phyloP scores from a whole-genome alignment of 2,329 filamentous ascomycete genomes.

The Fusarium hostae region DNA sequence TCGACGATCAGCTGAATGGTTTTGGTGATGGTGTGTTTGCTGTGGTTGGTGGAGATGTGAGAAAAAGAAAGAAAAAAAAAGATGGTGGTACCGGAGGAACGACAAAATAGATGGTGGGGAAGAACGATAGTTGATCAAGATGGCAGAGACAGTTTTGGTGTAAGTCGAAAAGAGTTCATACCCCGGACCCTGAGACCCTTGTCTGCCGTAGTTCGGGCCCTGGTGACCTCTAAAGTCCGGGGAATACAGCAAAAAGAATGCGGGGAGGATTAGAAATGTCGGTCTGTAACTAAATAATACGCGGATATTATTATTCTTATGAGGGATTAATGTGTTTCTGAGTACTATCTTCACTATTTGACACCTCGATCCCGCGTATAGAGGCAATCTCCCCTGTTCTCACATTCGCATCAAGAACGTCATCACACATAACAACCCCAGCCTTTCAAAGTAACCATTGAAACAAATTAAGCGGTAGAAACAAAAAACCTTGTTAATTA shows the following conservation, averaged over 20 bases:
- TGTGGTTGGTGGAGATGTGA: slow-evolving; percentile 31
- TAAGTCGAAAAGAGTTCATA: neutral
- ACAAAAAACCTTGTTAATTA: neutral
- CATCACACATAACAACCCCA: slow-evolving; percentile 20
- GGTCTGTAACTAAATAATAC: neutral
- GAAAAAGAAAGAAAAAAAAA: slow-evolving; percentile 2
- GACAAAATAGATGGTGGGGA: slow-evolving; percentile 18
- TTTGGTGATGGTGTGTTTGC: neutral
- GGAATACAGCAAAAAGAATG: neutral
- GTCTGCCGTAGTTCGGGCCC: slow-evolving; percentile 5
- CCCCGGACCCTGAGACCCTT: slow-evolving; percentile 15
- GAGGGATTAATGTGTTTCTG: neutral
- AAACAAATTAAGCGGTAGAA: slow-evolving; percentile 17
- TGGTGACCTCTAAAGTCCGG: slow-evolving; percentile 9
- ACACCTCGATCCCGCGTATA: neutral
- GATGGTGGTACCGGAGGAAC: neutral
- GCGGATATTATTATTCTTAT: neutral
- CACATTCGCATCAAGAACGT: slow-evolving; percentile 1
- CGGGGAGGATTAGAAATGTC: neutral
- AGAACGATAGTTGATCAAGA: neutral
- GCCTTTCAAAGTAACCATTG: neutral
- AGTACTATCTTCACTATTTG: neutral
- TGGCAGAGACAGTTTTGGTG: neutral
- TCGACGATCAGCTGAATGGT: slow-evolving; percentile 35
- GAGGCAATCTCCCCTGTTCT: neutral